Evolutionary conservation across 169 alveolate species (phyloP).

Genomic region (Plasmodium fragile): DNA sequence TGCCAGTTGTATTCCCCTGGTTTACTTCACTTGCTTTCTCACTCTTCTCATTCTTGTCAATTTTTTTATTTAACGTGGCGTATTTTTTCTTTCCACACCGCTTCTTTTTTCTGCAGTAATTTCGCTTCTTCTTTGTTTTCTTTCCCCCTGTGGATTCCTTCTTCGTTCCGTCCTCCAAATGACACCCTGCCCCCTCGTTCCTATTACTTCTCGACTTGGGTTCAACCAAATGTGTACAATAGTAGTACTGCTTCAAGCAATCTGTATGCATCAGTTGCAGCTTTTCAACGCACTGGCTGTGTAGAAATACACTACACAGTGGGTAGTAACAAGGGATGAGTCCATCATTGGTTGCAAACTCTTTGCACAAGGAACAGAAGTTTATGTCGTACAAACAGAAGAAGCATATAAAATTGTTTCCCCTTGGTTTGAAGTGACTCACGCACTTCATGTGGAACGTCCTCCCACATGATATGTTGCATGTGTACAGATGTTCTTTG

Average conservation of each 20-base stretch:
- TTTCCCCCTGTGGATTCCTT: neutral
- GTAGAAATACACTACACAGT: constrained; percentile 71
- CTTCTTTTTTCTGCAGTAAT: neutral
- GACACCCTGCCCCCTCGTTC: neutral
- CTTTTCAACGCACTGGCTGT: constrained; percentile 61
- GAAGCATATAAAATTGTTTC: constrained; percentile 46
- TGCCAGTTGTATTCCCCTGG: neutral
- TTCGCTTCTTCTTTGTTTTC: neutral
- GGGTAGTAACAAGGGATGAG: constrained; percentile 75
- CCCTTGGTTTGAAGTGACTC: constrained; percentile 13
- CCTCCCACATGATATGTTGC: constrained; percentile 52
- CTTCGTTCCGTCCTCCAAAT: neutral
- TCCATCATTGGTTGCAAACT: constrained; percentile 21
- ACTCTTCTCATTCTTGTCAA: neutral
- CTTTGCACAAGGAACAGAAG: constrained; percentile 66
- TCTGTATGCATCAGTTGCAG: neutral
- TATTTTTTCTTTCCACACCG: neutral
- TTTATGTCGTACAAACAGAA: constrained; percentile 41
- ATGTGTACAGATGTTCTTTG: constrained; percentile 22
- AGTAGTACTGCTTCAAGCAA: constrained; percentile 27
- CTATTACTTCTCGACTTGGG: neutral
- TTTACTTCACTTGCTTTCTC: neutral
- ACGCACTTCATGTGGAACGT: constrained; percentile 59
- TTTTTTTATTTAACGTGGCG: constrained; percentile 1
- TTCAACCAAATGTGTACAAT: neutral